Evolutionary conservation across 208 protist species (phyloP), one percentile per base, ranked within the genome.

Genomic region (Trypanosoma congolense): DNA sequence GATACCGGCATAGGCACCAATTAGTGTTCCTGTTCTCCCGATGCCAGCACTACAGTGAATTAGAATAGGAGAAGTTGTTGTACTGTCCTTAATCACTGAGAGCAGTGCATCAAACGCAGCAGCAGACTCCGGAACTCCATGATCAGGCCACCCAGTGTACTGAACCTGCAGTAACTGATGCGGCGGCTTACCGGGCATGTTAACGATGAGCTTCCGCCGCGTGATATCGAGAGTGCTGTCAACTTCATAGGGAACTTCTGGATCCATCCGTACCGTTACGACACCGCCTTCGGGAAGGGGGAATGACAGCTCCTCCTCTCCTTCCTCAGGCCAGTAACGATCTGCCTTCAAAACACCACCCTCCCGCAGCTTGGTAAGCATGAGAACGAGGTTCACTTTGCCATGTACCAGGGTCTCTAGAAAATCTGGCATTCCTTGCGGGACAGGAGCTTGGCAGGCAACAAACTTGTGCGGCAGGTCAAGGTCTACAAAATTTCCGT

Each of bases 1-100:
- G 12, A 87, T 26, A 3, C 57, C 79, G 0, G 67, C 72, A 60
- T 93, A 93, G 38, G 73, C 73, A 9, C 73, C 87, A 42, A 93
- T 90, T 35, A 93, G 64, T 24, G 87, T 91, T 31, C 82, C 87
- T 9, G 87, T 90, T 33, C 87, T 80, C 8, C 87, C 87, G 48
- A 93, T 82, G 28, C 87, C 87, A 5, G 87, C 87, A 59, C 87
- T 93, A 58, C 87, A 93, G 64, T 93, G 87, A 57, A 91, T 80
- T 24, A 90, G n/a, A 24, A 91, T 60, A 5, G 76, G 80, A 0
- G 63, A 35, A 24, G 29, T 51, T 6, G 62, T 46, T 25, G 63
- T 25, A 40, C 30, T 41, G 8, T 52, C 30, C 6, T 58, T 56
- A 25, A 91, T 73, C 19, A 77, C 63, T 1, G 63, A 22, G 24